Base-by-base conservation (phyloP, 2,329 filamentous ascomycete genomes). In the Coniochaeta sp. region DNA sequence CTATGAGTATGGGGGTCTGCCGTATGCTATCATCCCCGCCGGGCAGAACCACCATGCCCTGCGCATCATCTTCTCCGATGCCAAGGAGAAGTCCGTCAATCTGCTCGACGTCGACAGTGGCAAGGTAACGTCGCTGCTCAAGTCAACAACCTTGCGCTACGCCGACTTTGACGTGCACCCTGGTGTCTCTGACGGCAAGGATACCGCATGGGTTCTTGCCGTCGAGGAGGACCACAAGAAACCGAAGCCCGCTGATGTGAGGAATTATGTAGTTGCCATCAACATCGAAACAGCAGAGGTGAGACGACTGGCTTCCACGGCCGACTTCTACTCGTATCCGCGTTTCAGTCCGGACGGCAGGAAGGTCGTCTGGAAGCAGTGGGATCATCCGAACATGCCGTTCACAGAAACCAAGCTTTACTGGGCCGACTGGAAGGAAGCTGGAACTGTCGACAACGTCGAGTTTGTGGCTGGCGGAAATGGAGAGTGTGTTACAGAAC, bases 311-410 rank as follows among this genome's bases (percentile, higher is more conserved):
- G 72, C 74, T 0, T 62, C 71, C 6, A 79, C 76, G 0, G 76
- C 79, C 2, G 81, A 84, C 65, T 84, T 84, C 58, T 84, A 83
- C 65, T 77, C 74, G 24, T 73, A 76, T 24, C 80, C 81, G 0
- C 75, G 75, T 17, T 83, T 79, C 63, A 80, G 75, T 61, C 73
- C 69, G 0, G 75, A 80, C 62, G 79, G 79, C 1, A 71, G 67
- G 7, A 75, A 73, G 57, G 63, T 83, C 28, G 74, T 70, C n/a
- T 84, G 81, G 81, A 71, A 80, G 14, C 77, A 84, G 61, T 85
- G 81, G 81, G 70, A 79, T 19, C 79, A 83, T 63, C 81, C 81
- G 0, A 74, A 80, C 57, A 76, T 84, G 70, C 79, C 80, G 0
- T 84, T 81, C 71, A 76, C 76, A 1, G 75, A 76, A 0, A 76